These are phyloP conservation scores for Fusarium musae DNA, from an alignment of 2,329 filamentous ascomycete species.

Conservation along the genomic window DNA sequence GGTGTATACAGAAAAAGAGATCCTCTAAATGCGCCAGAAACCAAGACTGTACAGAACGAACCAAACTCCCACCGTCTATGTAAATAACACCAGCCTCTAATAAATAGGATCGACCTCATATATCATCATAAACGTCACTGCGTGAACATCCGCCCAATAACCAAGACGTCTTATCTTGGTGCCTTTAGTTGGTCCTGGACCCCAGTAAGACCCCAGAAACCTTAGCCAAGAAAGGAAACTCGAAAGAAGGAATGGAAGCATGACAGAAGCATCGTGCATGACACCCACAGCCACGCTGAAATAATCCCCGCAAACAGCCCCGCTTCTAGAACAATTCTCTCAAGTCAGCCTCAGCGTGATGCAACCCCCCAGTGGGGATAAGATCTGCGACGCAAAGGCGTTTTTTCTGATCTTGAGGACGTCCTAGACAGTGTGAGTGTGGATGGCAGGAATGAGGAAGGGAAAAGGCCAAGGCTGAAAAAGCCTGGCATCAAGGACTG, in stretches of 20 bases:
- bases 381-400: slow-evolving; percentile 37
- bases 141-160: slow-evolving; percentile 31
- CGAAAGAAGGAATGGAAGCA: slow-evolving; percentile 37
- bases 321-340: slow-evolving; percentile 51
- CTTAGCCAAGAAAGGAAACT: slow-evolving; percentile 31
- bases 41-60: slow-evolving; percentile 1
- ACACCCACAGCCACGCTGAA: slow-evolving; percentile 34
- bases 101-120: slow-evolving; percentile 23
- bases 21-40: slow-evolving; percentile 11
- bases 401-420: slow-evolving; percentile 25
- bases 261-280: slow-evolving; percentile 35
- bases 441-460: slow-evolving; percentile 19
- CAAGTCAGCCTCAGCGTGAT: slow-evolving; percentile 42
- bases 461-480: slow-evolving; percentile 18
- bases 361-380: slow-evolving; percentile 17
- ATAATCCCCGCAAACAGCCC: slow-evolving; percentile 33
- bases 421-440: slow-evolving; percentile 5
- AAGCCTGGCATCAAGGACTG: slow-evolving; percentile 6
- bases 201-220: slow-evolving; percentile 10
- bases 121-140: slow-evolving; percentile 36
- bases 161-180: slow-evolving; percentile 32
- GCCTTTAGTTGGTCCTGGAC: slow-evolving; percentile 21
- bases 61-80: slow-evolving; percentile 33
- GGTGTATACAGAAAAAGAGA: slow-evolving; percentile 6
- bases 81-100: slow-evolving; percentile 27